Evolutionary conservation across 306 rosid genomes (phyloP).

Genomic region (Sechiopsis laciniata): DNA sequence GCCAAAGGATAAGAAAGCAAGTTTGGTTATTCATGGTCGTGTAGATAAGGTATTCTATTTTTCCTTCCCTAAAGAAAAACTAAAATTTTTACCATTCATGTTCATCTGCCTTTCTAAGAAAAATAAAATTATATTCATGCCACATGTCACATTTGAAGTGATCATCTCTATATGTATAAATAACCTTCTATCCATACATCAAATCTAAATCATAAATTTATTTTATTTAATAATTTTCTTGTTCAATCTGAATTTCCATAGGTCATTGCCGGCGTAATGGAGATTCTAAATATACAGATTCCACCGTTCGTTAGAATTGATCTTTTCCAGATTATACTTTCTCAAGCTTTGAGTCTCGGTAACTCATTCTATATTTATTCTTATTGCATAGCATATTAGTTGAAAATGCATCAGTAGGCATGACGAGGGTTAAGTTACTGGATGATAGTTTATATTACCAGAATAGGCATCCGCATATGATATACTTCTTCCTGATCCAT

Average conservation of each 20-base stretch:
- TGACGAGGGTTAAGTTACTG: slow-evolving; percentile 5
- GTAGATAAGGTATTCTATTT: slow-evolving; percentile 70
- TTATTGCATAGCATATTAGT: slow-evolving; percentile 2
- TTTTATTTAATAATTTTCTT: neutral
- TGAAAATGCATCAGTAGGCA: neutral
- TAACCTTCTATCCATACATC: neutral
- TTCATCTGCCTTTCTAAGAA: neutral
- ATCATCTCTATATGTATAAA: neutral
- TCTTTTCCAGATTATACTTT: slow-evolving; percentile 72
- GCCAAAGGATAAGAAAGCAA: slow-evolving; percentile 93
- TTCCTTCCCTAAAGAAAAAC: slow-evolving; percentile 18
- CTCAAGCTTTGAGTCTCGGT: slow-evolving; percentile 76
- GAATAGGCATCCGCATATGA: neutral
- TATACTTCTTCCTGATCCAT: slow-evolving; percentile 1
- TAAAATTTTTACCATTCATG: neutral
- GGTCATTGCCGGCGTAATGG: slow-evolving; percentile 86
- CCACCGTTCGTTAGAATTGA: slow-evolving; percentile 88
- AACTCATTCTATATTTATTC: slow-evolving; percentile 32
- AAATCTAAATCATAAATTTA: slow-evolving; percentile 1
- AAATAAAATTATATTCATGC: neutral
- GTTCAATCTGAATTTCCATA: slow-evolving; percentile 31
- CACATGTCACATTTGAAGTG: neutral
- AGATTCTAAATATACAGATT: slow-evolving; percentile 62
- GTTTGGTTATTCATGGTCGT: slow-evolving; percentile 79
- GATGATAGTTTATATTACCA: neutral